These are phyloP conservation scores for Pharus latifolius DNA, from an alignment of 176 grass and related monocot genomes.

Conservation along the genomic window DNA sequence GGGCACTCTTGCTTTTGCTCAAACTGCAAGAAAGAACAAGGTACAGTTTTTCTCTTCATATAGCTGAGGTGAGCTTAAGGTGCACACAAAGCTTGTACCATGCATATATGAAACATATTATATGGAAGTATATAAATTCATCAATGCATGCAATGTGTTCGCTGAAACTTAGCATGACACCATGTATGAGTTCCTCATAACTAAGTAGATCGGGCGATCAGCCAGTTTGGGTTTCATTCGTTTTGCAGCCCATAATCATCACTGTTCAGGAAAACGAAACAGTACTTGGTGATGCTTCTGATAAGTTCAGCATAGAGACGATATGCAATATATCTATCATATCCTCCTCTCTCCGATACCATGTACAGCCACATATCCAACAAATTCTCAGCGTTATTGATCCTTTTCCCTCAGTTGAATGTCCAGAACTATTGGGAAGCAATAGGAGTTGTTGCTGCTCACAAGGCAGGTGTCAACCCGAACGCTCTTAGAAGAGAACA, in stretches of 20 bases:
- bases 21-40: slow-evolving; percentile 46
- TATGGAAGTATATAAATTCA: not conserved
- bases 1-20: slow-evolving; percentile 73
- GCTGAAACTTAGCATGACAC: not conserved
- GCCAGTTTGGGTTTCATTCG: not conserved
- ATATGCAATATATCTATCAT: slow-evolving; percentile 20
- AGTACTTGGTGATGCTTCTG: slow-evolving; percentile 76
- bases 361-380: not conserved
- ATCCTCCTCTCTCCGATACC: slow-evolving; percentile 2
- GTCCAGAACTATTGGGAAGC: slow-evolving; percentile 95
- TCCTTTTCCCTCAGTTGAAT: slow-evolving; percentile 44
- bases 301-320: slow-evolving; percentile 53
- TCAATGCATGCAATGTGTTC: not conserved
- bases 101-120: no score
- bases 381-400: not conserved
- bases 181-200: not conserved
- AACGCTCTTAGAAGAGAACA: slow-evolving; percentile 53
- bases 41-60: slow-evolving; percentile 8
- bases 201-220: not conserved
- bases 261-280: slow-evolving; percentile 86
- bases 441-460: slow-evolving; percentile 78
- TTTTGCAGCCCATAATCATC: slow-evolving; percentile 85
- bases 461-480: slow-evolving; percentile 77
- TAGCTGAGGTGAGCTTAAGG: no score
- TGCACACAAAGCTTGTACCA: no score